Evolutionary conservation across 2,329 filamentous ascomycete genomes (phyloP), one percentile per base, ranked within the genome.

Genomic region (Verticillium tricorpus): DNA sequence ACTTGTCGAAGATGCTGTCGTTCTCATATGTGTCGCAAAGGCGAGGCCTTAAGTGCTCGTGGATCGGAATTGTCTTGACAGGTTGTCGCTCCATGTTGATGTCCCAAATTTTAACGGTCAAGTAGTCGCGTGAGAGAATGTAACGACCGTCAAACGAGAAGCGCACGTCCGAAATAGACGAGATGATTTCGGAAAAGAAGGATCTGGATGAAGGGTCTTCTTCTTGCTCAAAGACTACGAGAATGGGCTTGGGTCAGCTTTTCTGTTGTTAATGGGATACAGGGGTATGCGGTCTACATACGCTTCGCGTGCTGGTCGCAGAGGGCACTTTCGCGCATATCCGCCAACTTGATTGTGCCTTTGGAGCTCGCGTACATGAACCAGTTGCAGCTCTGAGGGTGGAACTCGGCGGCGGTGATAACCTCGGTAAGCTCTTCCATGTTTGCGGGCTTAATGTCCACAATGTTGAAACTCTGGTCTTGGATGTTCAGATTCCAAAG

Each of bases 351-450:
- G 80, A 99, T 98, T 39, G 95, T 98, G 64, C 95, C 95, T 78
- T 99, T 99, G 63, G 93, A 97, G 77, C 94, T 98, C 69, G 95
- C 95, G 76, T 98, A 99, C 94, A 99, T 99, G 81, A 99, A 98
- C 93, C 92, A 97, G 78, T 99, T 98, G 84, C 95, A 99, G 82
- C 93, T 97, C 71, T 89, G 83, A 6, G 95, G 95, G 73, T 99
- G 95, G 72, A 99, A 99, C 73, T 99, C 95, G 60, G 95, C 95
- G 52, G 95, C 95, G 14, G 95, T 99, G 73, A 99, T 98, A 69
- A 99, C 95, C 77, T 99, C 95, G 0, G 95, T 99, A 67, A 99
- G 83, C 80, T 99, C 95, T 78, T 99, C 95, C 95, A 99, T 99
- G 76, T 99, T 99, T 50, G 95, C 95, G 9, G 95, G 95, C 78